phyloP scores from a whole-genome alignment of 805 yeast species.

The Candida dendrica region DNA sequence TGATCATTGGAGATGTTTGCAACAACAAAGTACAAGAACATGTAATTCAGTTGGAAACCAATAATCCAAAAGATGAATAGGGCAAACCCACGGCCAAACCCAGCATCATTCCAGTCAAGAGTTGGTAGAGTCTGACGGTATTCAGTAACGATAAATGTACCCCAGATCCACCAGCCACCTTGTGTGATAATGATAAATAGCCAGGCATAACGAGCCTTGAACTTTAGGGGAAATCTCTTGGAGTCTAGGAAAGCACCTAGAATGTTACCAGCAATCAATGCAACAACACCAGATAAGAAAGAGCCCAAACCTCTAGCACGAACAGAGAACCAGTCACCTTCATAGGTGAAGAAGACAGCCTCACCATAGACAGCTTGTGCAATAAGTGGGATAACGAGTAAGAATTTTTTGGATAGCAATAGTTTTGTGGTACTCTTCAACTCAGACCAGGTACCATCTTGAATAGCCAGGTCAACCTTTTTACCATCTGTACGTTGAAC shows the following conservation, averaged over 20 bases:
- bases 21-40: neutral
- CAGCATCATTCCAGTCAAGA: neutral
- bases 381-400: neutral
- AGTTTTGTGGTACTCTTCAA: neutral
- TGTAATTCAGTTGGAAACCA: neutral
- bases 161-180: conserved; percentile 1
- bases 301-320: neutral
- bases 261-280: neutral
- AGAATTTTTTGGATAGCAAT: neutral
- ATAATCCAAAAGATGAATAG: neutral
- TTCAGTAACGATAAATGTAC: neutral
- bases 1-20: neutral
- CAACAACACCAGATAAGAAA: neutral
- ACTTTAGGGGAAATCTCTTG: neutral
- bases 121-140: neutral
- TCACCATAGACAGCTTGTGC: neutral
- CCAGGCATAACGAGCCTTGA: neutral
- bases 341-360: neutral
- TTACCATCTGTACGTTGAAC: conserved; percentile 2
- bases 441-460: neutral
- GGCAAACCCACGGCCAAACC: neutral
- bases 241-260: neutral
- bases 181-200: neutral
- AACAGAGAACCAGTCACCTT: neutral
- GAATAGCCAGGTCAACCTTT: neutral